Base-by-base conservation (phyloP, 192 early-diverging fungal species). In the Entomortierella lignicola region DNA sequence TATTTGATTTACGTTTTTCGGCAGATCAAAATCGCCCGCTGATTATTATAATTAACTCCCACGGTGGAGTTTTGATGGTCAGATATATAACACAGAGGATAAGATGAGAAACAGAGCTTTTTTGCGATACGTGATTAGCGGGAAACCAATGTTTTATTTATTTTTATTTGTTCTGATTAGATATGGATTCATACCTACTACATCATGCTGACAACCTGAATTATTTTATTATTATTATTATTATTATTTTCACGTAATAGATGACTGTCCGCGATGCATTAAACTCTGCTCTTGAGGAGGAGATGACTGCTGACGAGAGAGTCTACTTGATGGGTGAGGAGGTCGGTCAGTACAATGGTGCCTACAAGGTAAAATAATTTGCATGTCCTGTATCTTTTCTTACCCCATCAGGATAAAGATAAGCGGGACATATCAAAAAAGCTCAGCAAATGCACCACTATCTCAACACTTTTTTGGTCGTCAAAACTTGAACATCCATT, bases 291-390 rank as follows among this genome's bases (percentile, higher is more conserved):
- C 90, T 99, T 82, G 97, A 99, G 77, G 96, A 97, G 85, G 97
- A 99, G 88, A 95, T 99, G 94, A 71, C 84, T 52, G 83, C 85
- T 47, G 97, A 99, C 82, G 92, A 95, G 66, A 93, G 88, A 17
- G 94, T 99, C 56, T 96, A 94, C 83, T 79, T 99, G 47, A 85
- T 99, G 56, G 97, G 97, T 64, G 97, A 99, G 83, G 97, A 99
- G 70, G 97, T 99, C 59, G 97, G 94, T 60, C 97, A 97, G 82
- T 99, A 99, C 89, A 99, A 98, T 83, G 97, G 97, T 70, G 96
- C 97, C 27, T 99, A 99, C 92, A 99, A 99, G 93, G 96, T 96
- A 86, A 51, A n/a, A n/a, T n/a, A n/a, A n/a, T n/a, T n/a, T n/a
- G n/a, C n/a, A n/a, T n/a, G n/a, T n/a, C n/a, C n/a, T n/a, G n/a